A percentile compares a stretch with the other conserved stretches of the same genome.
These are phyloP conservation scores for Cenchrus purpureus DNA, from an alignment of 176 grass and related monocot genomes.

Conservation along the genomic window DNA sequence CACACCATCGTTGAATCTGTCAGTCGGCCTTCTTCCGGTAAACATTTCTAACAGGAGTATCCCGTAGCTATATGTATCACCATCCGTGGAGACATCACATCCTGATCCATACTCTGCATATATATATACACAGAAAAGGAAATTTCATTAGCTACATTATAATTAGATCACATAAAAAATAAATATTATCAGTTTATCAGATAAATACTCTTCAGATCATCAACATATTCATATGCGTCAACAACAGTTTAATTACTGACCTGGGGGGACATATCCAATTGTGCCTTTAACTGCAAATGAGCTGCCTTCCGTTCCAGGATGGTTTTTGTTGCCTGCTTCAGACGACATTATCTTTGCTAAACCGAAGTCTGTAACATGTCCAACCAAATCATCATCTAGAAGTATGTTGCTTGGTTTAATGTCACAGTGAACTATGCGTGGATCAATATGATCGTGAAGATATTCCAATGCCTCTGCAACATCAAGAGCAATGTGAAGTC, in stretches of 20 bases:
- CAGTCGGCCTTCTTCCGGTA: slow-evolving; percentile 54
- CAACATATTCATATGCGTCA: no score
- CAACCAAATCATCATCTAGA: slow-evolving; percentile 46
- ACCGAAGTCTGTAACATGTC: slow-evolving; percentile 47
- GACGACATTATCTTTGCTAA: slow-evolving; percentile 26
- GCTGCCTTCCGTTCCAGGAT: neutral
- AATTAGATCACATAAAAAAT: neutral
- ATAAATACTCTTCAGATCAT: no score
- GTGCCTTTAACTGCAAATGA: slow-evolving; percentile 37
- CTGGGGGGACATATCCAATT: slow-evolving; percentile 45
- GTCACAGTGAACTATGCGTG: slow-evolving; percentile 51
- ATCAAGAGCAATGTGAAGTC: neutral
- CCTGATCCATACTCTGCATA: slow-evolving; percentile 51
- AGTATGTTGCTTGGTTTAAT: slow-evolving; percentile 61
- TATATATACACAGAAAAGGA: neutral
- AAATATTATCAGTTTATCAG: neutral
- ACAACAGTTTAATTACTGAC: neutral
- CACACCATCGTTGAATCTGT: neutral
- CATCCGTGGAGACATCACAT: slow-evolving; percentile 34
- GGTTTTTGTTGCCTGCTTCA: neutral
- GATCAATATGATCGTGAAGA: neutral
- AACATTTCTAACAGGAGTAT: slow-evolving; percentile 51
- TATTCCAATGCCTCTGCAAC: neutral
- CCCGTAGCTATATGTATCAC: slow-evolving; percentile 58
- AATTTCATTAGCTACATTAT: neutral